A percentile compares a stretch with the other conserved stretches of the same genome.
These are phyloP conservation scores for Byssochlamys sp. DNA, from an alignment of 2,329 filamentous ascomycete genomes.

Conservation along the genomic window DNA sequence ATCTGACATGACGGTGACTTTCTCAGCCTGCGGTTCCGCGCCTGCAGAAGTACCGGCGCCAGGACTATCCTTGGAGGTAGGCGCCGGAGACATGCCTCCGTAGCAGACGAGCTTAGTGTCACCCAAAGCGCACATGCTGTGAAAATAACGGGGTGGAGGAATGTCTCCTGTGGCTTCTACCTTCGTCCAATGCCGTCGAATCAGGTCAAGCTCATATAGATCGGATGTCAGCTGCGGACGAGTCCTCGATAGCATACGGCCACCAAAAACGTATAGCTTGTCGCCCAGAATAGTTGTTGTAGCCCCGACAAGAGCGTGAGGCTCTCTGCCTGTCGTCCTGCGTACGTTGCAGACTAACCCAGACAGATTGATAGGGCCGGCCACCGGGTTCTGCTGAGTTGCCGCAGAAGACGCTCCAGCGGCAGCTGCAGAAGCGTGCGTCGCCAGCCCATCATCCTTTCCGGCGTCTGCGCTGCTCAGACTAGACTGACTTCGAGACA, in stretches of 20 bases:
- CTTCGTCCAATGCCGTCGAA: slow-evolving; percentile 86
- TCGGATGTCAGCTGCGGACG: slow-evolving; percentile 79
- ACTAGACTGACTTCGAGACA: slow-evolving; percentile 32
- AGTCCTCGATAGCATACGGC: slow-evolving; percentile 73
- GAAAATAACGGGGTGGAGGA: slow-evolving; percentile 87
- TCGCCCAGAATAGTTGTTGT: slow-evolving; percentile 92
- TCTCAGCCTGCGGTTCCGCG: slow-evolving; percentile 65
- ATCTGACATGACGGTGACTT: slow-evolving; percentile 86
- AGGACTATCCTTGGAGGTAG: slow-evolving; percentile 40
- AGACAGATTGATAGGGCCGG: slow-evolving; percentile 51
- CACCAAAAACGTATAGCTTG: slow-evolving; percentile 93
- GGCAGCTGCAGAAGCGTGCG: slow-evolving; percentile 2
- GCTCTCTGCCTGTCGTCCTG: slow-evolving; percentile 81
- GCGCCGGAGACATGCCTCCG: slow-evolving; percentile 86
- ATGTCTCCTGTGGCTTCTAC: slow-evolving; percentile 74
- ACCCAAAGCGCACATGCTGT: slow-evolving; percentile 85
- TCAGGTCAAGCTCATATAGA: slow-evolving; percentile 85
- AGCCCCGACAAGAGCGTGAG: slow-evolving; percentile 81
- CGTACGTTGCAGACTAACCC: slow-evolving; percentile 61
- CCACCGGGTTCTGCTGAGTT: slow-evolving; percentile 17
- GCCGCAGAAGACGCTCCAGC: slow-evolving; percentile 22
- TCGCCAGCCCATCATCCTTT: slow-evolving; percentile 18
- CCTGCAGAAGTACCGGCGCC: slow-evolving; percentile 25
- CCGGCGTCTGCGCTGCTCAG: slow-evolving; percentile 24
- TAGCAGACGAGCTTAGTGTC: slow-evolving; percentile 97